Percentiles rank a stretch among this genome's conserved stretches.
These are phyloP conservation scores for Backusella australiensis DNA, from an alignment of 192 early-diverging fungal genomes.

Conservation along the genomic window DNA sequence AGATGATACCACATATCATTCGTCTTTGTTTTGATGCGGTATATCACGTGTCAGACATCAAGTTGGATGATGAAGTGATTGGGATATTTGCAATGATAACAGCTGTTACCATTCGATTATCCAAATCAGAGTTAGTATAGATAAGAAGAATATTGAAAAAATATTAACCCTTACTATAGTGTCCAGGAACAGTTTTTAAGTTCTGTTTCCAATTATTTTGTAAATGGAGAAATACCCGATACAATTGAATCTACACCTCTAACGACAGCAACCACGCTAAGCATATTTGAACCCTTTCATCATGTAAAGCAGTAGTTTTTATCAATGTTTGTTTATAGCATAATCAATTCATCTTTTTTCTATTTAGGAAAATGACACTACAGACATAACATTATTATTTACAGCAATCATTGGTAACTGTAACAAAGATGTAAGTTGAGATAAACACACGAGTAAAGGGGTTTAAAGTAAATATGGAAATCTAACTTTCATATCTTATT, in stretches of 20 bases:
- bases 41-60: neutral
- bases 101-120: slow-evolving; percentile 11
- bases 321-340: neutral
- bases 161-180: neutral
- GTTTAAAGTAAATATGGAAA: neutral
- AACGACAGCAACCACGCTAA: neutral
- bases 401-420: slow-evolving; percentile 26
- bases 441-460: neutral
- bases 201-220: neutral
- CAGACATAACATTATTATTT: slow-evolving; percentile 28
- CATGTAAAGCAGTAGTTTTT: neutral
- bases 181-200: neutral
- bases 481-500: neutral
- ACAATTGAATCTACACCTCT: neutral
- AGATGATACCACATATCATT: slow-evolving; percentile 4
- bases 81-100: slow-evolving; percentile 13
- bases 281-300: neutral
- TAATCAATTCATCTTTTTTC: neutral
- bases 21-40: neutral
- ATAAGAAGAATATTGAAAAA: neutral
- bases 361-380: neutral
- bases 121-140: slow-evolving; percentile 8
- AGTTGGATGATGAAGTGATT: slow-evolving; percentile 2
- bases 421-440: slow-evolving; percentile 23
- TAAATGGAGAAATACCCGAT: slow-evolving; percentile 1